phyloP scores from a whole-genome alignment of 305 asterid genomes.

The Andrographis paniculata region DNA sequence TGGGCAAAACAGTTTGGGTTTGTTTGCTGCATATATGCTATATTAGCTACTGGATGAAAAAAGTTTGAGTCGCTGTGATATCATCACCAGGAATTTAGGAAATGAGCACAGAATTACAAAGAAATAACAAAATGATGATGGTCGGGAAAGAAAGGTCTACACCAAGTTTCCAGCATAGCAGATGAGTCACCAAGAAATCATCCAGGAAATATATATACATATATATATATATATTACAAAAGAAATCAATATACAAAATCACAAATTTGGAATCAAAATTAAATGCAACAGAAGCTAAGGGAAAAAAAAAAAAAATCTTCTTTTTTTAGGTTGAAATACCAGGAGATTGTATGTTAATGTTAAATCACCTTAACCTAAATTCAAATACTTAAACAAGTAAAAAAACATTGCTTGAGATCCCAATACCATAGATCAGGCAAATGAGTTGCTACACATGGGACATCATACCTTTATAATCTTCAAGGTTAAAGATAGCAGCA shows the following conservation, averaged over 20 bases:
- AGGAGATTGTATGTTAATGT: not conserved
- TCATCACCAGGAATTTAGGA: slow-evolving; percentile 3
- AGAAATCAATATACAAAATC: not conserved
- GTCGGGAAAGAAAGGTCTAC: not conserved
- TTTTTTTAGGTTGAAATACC: slow-evolving; percentile 10
- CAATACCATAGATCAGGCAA: too few relatives aligned
- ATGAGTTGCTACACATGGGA: too few relatives aligned
- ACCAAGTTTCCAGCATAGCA: slow-evolving; percentile 1
- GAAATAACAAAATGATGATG: slow-evolving; percentile 4
- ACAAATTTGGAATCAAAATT: not conserved
- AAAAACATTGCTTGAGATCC: too few relatives aligned
- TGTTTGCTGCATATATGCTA: not conserved
- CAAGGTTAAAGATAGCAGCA: slow-evolving; percentile 79
- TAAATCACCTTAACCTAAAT: too few relatives aligned
- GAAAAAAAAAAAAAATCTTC: not conserved
- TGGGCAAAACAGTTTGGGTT: slow-evolving; percentile 1
- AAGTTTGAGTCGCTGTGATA: slow-evolving; percentile 10
- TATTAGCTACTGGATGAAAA: slow-evolving; percentile 1
- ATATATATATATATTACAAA: not conserved
- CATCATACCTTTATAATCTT: slow-evolving; percentile 91
- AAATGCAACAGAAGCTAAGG: not conserved
- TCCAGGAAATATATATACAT: not conserved
- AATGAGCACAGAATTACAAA: not conserved
- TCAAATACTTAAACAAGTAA: too few relatives aligned
- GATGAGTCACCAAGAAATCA: not conserved